Conservation (phyloP, 495 filamentous ascomycete genomes). For the Ramalina peruviana region DNA sequence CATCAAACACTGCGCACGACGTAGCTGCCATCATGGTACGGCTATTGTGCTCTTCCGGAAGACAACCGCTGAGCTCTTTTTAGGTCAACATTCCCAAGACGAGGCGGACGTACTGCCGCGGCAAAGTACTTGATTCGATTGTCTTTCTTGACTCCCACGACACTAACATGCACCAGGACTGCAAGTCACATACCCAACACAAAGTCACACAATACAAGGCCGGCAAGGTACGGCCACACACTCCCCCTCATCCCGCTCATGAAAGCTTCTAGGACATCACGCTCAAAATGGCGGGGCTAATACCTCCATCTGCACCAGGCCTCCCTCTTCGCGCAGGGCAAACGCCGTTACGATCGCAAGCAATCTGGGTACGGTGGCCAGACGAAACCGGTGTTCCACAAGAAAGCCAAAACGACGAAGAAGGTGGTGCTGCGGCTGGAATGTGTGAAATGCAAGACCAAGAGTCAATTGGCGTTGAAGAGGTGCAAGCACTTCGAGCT, state of each 20-base stretch:
- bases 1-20: too few relatives aligned
- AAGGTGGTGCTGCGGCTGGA: slow-evolving; percentile 98
- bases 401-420: slow-evolving; percentile 99
- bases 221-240: slow-evolving; percentile 51
- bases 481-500: slow-evolving; percentile 14
- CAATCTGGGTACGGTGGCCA: slow-evolving; percentile 99
- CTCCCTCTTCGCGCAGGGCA: slow-evolving; percentile 92
- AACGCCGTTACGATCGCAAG: slow-evolving; percentile 99
- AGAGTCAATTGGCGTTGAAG: slow-evolving; percentile 44
- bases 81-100: slow-evolving; percentile 88
- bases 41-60: too few relatives aligned
- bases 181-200: slow-evolving; percentile 65
- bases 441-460: slow-evolving; percentile 93
- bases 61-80: background rate
- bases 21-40: too few relatives aligned
- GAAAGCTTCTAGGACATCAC: background rate
- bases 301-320: slow-evolving; percentile 36
- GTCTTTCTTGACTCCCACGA: background rate
- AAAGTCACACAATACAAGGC: slow-evolving; percentile 97
- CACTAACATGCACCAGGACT: slow-evolving; percentile 54
- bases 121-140: slow-evolving; percentile 53
- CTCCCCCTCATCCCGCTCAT: background rate
- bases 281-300: background rate
- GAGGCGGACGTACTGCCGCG: slow-evolving; percentile 88
- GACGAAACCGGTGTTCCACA: slow-evolving; percentile 99